Base-by-base conservation (phyloP, 768 basidiomycete genomes). In the Pleurotus tuber-regium region DNA sequence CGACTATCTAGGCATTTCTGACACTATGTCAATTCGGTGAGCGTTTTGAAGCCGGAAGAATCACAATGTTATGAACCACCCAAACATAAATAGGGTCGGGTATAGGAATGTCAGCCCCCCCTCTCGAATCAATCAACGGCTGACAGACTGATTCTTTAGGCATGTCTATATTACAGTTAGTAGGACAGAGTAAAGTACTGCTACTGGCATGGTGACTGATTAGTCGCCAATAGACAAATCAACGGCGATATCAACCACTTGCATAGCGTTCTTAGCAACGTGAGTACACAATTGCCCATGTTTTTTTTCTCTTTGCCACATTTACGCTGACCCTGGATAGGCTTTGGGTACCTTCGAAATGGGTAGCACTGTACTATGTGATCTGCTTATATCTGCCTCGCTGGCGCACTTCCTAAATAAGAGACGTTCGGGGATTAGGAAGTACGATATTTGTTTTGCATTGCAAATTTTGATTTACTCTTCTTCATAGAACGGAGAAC, bases 11-110 rank as follows among this genome's bases (percentile, higher is more conserved):
- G 44, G 44, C 44, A 30, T 47, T 47, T 29, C 31, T 47, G 9
- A 48, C 46, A 4, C 23, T 48, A 14, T 48, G 19, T 48, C 46
- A 48, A 48, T 48, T 47, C 46, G 21, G 46, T 47, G 31, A 31
- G 46, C 30, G 5, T 11, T 9, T 33, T n/a, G 14, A 19, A 18
- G 19, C 28, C n/a, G n/a, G n/a, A n/a, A n/a, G n/a, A n/a, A n/a
- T n/a, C n/a, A n/a, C n/a, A n/a, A n/a, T n/a, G n/a, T n/a, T n/a
- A n/a, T n/a, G n/a, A n/a, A n/a, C n/a, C n/a, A n/a, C n/a, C n/a
- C n/a, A n/a, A n/a, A n/a, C 19, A 21, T 11, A 42, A 7, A 14
- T 21, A 47, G 44, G 29, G 21, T 31, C 44, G 11, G 28, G 44
- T 7, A 30, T 47, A 47, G 44, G 44, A 31, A 16, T 18, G n/a